Conservation (phyloP, 495 filamentous ascomycete species). For the Elasticomyces elasticus region DNA sequence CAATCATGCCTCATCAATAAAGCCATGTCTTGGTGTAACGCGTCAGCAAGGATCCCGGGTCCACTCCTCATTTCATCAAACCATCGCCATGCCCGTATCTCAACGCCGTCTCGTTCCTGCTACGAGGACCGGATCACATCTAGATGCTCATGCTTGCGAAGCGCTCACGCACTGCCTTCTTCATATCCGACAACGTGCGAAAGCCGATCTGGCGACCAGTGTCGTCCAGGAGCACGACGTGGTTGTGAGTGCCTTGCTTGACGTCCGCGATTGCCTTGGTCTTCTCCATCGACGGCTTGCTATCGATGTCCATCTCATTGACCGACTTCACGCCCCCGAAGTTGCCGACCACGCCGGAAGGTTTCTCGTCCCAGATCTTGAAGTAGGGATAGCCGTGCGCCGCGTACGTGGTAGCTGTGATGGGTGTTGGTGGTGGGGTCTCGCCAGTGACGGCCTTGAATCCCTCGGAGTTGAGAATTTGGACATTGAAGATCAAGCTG, state of each 20-base stretch:
- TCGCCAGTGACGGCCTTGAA: constrained; percentile 20
- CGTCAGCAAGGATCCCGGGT: neutral
- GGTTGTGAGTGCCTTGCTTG: neutral
- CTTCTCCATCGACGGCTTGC: constrained; percentile 5
- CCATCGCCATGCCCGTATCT: neutral
- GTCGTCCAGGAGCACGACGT: constrained; percentile 9
- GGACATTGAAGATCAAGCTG: constrained; percentile 22
- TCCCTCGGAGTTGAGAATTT: constrained; percentile 23
- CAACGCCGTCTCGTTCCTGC: no score
- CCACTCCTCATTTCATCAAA: neutral
- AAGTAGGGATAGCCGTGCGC: constrained; percentile 25
- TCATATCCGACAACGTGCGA: constrained; percentile 3
- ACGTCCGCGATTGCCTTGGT: constrained; percentile 12
- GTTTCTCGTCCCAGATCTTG: constrained; percentile 17
- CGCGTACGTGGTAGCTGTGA: constrained; percentile 20
- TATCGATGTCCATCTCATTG: constrained; percentile 15
- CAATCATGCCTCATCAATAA: no score
- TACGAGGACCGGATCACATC: neutral
- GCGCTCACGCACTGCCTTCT: constrained; percentile 9
- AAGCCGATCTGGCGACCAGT: neutral
- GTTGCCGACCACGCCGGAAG: constrained; percentile 19
- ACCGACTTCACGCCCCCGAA: constrained; percentile 24
- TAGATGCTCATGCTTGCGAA: neutral
- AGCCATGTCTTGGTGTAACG: no score
- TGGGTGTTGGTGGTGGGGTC: constrained; percentile 14